Conservation (phyloP, 2,329 filamentous ascomycete genomes). For the Trematosphaeria pertusa region DNA sequence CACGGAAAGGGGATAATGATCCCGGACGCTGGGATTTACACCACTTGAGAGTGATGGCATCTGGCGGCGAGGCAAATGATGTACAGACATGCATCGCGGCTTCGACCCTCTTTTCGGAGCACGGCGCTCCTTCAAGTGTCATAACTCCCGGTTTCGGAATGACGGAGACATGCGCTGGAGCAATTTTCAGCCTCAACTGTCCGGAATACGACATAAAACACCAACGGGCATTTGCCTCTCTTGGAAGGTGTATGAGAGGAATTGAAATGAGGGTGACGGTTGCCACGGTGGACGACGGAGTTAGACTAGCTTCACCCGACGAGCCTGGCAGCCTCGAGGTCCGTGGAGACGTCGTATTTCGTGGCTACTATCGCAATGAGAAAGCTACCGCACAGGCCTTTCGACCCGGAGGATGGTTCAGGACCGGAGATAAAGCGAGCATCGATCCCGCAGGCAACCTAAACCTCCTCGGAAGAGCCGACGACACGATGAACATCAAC, state of each 20-base stretch:
- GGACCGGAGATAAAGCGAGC: slow-evolving; percentile 30
- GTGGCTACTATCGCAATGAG: slow-evolving; percentile 42
- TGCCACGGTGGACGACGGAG: slow-evolving; percentile 11
- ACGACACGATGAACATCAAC: slow-evolving; percentile 37
- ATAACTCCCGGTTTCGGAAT: slow-evolving; percentile 57
- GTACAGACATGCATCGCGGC: slow-evolving; percentile 40
- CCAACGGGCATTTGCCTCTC: slow-evolving; percentile 41
- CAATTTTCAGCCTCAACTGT: slow-evolving; percentile 53
- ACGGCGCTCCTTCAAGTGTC: slow-evolving; percentile 43
- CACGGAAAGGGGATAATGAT: not conserved
- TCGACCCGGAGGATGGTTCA: slow-evolving; percentile 30
- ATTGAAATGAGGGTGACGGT: slow-evolving; percentile 49
- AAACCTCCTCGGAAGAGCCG: slow-evolving; percentile 27
- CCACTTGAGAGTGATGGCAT: slow-evolving; percentile 43
- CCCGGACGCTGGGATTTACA: slow-evolving; percentile 32
- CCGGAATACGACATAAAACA: slow-evolving; percentile 49
- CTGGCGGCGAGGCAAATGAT: slow-evolving; percentile 58
- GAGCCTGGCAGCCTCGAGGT: slow-evolving; percentile 33
- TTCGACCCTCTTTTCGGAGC: slow-evolving; percentile 35
- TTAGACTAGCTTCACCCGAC: slow-evolving; percentile 10
- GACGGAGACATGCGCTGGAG: slow-evolving; percentile 62
- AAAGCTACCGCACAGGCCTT: slow-evolving; percentile 29
- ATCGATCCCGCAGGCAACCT: slow-evolving; percentile 32
- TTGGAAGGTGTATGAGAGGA: slow-evolving; percentile 50
- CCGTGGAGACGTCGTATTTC: slow-evolving; percentile 49